Percentiles rank a stretch among this genome's conserved stretches.
phyloP scores from a whole-genome alignment of 164 flowering plant genomes.

The Saururus chinensis region DNA sequence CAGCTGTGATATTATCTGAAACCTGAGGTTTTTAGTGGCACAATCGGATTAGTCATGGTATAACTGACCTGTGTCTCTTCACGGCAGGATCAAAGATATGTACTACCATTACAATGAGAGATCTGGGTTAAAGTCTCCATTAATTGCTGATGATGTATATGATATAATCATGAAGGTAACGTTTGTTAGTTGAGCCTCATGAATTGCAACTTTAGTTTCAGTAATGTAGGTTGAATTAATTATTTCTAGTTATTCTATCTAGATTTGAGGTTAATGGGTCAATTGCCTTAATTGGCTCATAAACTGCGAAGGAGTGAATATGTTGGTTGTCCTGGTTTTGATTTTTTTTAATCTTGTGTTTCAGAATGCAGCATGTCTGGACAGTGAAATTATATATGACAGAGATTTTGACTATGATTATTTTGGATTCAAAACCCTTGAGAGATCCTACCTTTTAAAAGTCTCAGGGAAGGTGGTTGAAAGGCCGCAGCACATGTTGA shows the following conservation, averaged over 20 bases:
- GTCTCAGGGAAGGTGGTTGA: conserved; percentile 91
- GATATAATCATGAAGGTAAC: conserved; percentile 87
- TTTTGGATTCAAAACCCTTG: conserved; percentile 98
- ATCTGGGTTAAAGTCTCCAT: conserved; percentile 75
- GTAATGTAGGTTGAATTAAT: background rate
- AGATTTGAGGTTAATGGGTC: background rate
- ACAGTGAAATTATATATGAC: conserved; percentile 96
- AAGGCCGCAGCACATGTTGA: conserved; percentile 98
- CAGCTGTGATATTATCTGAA: too few species aligned
- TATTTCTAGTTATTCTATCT: background rate
- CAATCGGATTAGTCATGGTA: too few species aligned
- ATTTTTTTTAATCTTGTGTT: background rate
- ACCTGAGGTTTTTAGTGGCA: background rate
- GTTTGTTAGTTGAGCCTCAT: background rate
- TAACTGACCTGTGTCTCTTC: background rate
- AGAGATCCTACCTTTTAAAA: conserved; percentile 91
- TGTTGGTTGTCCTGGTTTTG: too few species aligned
- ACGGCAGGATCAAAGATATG: conserved; percentile 70
- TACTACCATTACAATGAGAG: conserved; percentile 60
- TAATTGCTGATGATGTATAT: conserved; percentile 93
- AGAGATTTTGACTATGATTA: conserved; percentile 97
- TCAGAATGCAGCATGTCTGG: conserved; percentile 90
- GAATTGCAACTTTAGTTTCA: background rate
- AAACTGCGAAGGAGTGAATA: too few species aligned
- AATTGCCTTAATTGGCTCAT: too few species aligned